phyloP scores from a whole-genome alignment of 2,329 filamentous ascomycete species.

The Chrysosporium keratinophilum region DNA sequence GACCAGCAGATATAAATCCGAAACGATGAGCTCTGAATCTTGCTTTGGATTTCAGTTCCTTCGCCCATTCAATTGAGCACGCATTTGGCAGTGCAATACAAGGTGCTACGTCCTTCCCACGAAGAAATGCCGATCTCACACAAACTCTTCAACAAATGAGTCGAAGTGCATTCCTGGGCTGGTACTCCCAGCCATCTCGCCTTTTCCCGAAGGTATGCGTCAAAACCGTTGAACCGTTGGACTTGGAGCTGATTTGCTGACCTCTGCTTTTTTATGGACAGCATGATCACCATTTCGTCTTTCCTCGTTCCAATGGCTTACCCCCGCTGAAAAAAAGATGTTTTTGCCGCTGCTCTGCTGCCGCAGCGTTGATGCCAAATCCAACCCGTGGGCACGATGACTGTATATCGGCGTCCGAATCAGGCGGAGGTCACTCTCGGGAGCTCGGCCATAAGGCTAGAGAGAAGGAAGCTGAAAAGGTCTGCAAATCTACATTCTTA shows the following conservation, averaged over 20 bases:
- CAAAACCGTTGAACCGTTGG: not conserved
- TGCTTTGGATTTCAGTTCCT: not conserved
- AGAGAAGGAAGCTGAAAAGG: conserved; percentile 37
- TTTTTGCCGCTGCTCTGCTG: conserved; percentile 13
- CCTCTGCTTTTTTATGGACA: conserved; percentile 1
- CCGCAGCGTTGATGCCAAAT: not conserved
- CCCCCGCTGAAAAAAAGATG: conserved; percentile 13
- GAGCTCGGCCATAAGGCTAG: conserved; percentile 32
- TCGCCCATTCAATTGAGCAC: not conserved
- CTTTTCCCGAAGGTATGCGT: conserved; percentile 11
- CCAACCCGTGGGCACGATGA: conserved; percentile 1
- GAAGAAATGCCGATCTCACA: conserved; percentile 6
- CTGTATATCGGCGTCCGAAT: not conserved
- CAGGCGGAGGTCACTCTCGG: conserved; percentile 16
- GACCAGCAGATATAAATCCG: not conserved
- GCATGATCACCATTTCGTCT: conserved; percentile 10
- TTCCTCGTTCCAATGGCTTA: conserved; percentile 2
- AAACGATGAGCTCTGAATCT: not conserved
- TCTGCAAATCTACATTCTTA: conserved; percentile 15
- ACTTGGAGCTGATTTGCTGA: not conserved
- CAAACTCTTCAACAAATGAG: conserved; percentile 7
- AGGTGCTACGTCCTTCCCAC: no score
- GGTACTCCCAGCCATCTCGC: conserved; percentile 8
- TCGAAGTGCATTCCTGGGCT: conserved; percentile 9
- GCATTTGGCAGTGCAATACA: not conserved